phyloP scores from a whole-genome alignment of 306 rosid species.

The Sindora glabra region DNA sequence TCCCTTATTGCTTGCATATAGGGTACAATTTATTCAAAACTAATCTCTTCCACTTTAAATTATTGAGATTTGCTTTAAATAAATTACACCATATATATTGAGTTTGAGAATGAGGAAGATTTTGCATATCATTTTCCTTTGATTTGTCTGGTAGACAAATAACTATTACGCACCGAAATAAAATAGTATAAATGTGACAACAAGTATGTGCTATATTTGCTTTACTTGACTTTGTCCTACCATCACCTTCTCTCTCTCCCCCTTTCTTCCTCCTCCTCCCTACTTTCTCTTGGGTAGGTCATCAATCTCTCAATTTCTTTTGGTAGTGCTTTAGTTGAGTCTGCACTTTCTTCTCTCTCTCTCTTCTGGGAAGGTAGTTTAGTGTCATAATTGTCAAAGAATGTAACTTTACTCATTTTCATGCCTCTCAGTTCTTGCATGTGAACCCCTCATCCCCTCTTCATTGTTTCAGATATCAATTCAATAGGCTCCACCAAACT shows the following conservation, averaged over 20 bases:
- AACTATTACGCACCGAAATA: conserved; percentile 2
- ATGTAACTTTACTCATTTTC: conserved; percentile 30
- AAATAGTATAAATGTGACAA: conserved; percentile 17
- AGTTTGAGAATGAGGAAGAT: too few species aligned
- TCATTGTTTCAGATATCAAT: conserved; percentile 22
- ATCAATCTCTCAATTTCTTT: conserved; percentile 26
- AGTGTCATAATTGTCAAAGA: conserved; percentile 28
- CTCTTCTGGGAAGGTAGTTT: conserved; percentile 19
- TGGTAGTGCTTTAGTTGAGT: conserved; percentile 14
- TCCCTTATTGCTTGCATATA: too few species aligned
- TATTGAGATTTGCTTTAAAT: too few species aligned
- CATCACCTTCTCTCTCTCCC: too few species aligned
- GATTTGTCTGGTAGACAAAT: conserved; percentile 6
- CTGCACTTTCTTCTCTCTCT: conserved; percentile 15
- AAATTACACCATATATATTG: too few species aligned
- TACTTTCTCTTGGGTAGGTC: conserved; percentile 37
- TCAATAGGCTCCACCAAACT: conserved; percentile 14
- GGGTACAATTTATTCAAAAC: too few species aligned
- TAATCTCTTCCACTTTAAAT: too few species aligned
- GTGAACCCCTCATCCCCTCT: conserved; percentile 33
- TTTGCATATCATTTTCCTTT: too few species aligned
- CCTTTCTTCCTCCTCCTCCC: too few species aligned
- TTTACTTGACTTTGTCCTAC: conserved; percentile 23
- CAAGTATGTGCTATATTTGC: background rate
- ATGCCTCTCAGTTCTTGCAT: too few species aligned